These are phyloP conservation scores for Vaccinium myrtillus DNA, from an alignment of 148 eudicot species.

Conservation along the genomic window DNA sequence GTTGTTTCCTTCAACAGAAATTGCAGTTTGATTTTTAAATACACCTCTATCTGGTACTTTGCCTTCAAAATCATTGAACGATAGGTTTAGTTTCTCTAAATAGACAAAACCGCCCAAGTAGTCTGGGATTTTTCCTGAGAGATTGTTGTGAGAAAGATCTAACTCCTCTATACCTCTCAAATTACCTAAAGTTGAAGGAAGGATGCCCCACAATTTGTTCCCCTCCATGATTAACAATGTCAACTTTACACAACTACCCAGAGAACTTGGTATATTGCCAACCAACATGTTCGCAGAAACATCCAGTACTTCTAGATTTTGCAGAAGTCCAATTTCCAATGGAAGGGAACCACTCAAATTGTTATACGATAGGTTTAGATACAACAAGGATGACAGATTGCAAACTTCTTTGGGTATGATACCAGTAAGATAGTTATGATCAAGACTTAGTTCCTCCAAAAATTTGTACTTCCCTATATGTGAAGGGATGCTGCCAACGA, in stretches of 20 bases:
- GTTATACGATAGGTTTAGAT: neutral
- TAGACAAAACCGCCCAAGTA: neutral
- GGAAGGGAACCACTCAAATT: neutral
- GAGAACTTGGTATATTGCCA: neutral
- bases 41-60: neutral
- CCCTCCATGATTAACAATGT: neutral
- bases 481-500: neutral
- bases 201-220: neutral
- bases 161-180: neutral
- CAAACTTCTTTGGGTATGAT: neutral
- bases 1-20: conserved; percentile 5
- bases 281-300: neutral
- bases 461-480: neutral
- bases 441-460: neutral
- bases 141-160: conserved; percentile 11
- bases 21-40: neutral
- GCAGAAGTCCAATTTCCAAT: neutral
- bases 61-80: neutral
- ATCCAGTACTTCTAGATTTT: neutral
- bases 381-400: neutral
- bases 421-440: neutral
- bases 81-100: neutral
- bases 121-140: conserved; percentile 2
- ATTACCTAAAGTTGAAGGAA: neutral
- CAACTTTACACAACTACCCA: neutral